Conservation (phyloP, 805 yeast genomes). For the Brettanomyces custersianus region DNA sequence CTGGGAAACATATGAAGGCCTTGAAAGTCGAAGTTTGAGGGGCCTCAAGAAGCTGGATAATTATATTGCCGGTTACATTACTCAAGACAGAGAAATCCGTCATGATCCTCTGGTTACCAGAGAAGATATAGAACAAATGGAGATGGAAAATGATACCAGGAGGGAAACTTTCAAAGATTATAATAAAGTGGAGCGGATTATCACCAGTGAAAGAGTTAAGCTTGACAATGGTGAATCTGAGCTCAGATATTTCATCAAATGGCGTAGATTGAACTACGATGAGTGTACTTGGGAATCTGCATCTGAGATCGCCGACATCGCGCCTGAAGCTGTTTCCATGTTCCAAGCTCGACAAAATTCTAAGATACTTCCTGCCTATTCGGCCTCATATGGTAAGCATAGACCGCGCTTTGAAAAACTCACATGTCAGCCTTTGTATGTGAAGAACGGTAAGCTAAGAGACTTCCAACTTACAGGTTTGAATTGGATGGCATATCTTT, state of each 20-base stretch:
- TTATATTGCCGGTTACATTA: slow-evolving; percentile 70
- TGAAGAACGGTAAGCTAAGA: slow-evolving; percentile 85
- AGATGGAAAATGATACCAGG: slow-evolving; percentile 77
- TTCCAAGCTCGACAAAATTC: slow-evolving; percentile 77
- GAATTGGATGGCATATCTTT: slow-evolving; percentile 98
- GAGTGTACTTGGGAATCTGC: slow-evolving; percentile 97
- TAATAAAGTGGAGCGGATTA: slow-evolving; percentile 82
- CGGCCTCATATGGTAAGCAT: slow-evolving; percentile 62
- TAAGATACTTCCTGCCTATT: slow-evolving; percentile 72
- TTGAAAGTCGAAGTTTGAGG: slow-evolving; percentile 38
- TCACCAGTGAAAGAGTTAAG: slow-evolving; percentile 69
- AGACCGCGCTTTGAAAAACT: slow-evolving; percentile 90
- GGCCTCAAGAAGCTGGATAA: slow-evolving; percentile 87
- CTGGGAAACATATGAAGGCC: slow-evolving; percentile 66
- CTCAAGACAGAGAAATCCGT: slow-evolving; percentile 67
- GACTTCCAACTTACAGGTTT: slow-evolving; percentile 97
- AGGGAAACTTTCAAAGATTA: slow-evolving; percentile 78
- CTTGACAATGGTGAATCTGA: slow-evolving; percentile 54
- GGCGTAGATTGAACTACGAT: slow-evolving; percentile 91
- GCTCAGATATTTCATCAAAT: slow-evolving; percentile 79
- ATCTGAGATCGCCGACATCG: slow-evolving; percentile 69
- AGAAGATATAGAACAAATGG: slow-evolving; percentile 92
- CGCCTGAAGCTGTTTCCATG: slow-evolving; percentile 76
- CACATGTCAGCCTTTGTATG: slow-evolving; percentile 75
- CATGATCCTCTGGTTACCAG: slow-evolving; percentile 74